These are phyloP conservation scores for Solanum dulcamara DNA, from an alignment of 257 asterid species.

Conservation along the genomic window DNA sequence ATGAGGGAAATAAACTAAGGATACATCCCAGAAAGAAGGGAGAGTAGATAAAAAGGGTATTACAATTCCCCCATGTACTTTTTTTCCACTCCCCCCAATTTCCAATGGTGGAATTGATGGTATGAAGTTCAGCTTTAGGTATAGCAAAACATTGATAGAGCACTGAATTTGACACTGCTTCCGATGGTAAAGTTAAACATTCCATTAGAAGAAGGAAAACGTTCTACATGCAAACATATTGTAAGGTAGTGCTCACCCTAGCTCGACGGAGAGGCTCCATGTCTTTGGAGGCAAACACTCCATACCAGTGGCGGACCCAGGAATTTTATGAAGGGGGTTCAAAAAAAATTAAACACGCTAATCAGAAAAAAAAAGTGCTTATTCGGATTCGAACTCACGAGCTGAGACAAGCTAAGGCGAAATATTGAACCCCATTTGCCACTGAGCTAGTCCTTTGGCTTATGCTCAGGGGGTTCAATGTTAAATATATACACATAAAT, in stretches of 20 bases:
- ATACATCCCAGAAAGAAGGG: background rate
- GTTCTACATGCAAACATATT: background rate
- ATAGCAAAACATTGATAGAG: background rate
- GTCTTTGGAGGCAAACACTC: slow-evolving; percentile 92
- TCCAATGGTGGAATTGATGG: background rate
- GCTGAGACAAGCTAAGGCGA: no score
- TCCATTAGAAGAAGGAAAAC: background rate
- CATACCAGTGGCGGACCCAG: no score
- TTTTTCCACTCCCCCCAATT: background rate
- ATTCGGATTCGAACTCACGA: no score
- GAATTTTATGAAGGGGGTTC: no score
- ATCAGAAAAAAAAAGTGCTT: no score
- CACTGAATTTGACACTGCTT: background rate
- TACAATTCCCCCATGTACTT: background rate
- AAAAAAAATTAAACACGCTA: no score
- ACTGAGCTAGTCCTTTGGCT: no score
- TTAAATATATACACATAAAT: no score
- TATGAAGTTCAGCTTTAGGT: background rate
- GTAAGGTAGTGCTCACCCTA: slow-evolving; percentile 38
- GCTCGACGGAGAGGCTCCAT: slow-evolving; percentile 96
- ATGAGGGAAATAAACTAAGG: background rate
- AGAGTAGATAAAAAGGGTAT: background rate
- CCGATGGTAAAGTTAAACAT: background rate
- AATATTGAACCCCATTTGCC: no score
- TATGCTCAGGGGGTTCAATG: no score